Base-by-base conservation (phyloP, 805 yeast genomes). In the Scheffersomyces stipitis region DNA sequence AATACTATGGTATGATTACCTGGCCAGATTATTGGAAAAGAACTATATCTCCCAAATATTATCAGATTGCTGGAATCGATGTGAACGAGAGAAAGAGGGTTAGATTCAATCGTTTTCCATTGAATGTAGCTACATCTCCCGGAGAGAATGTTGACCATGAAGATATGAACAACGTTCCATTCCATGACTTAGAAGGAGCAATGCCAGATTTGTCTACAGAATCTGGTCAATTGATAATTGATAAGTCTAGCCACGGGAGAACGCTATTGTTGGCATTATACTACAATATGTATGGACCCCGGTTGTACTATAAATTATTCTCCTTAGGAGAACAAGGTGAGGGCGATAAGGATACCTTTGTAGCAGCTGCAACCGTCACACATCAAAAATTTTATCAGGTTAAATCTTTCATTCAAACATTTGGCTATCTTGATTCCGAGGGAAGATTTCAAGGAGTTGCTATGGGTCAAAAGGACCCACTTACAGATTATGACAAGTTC, bases 171-270 rank as follows among this genome's bases (percentile, higher is more conserved):
- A 22, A 39, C 1, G 38, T 73, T 2, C 77, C 83, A 1, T 76
- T 64, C 45, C 87, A 82, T 48, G 88, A 83, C 51, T 64, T 82
- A 32, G 73, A 75, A 39, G 86, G 86, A 3, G 69, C 89, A 0
- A 71, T 84, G 28, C 85, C 88, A 6, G 84, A 82, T 48, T 73
- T 77, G 38, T 76, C 88, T 0, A 71, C 86, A 3, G 89, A 83
- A 59, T 75, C 84, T 1, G 90, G 89, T 3, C 86, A 83, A 52
- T 51, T 83, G 37, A 51, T 80, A 35, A 68, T 83, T 32, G 74
- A 78, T 48, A 83, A 81, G 56, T 62, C 60, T 26, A 65, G 71
- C 1, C 89, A 83, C 52, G 75, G 76, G 32, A 63, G 65, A 47
- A 73, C 83, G 3, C 60, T 83, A 34, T 61, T 83, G 42, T 62